Conservation (phyloP, 2,329 filamentous ascomycete genomes). For the Ceratocystiopsis sp. region DNA sequence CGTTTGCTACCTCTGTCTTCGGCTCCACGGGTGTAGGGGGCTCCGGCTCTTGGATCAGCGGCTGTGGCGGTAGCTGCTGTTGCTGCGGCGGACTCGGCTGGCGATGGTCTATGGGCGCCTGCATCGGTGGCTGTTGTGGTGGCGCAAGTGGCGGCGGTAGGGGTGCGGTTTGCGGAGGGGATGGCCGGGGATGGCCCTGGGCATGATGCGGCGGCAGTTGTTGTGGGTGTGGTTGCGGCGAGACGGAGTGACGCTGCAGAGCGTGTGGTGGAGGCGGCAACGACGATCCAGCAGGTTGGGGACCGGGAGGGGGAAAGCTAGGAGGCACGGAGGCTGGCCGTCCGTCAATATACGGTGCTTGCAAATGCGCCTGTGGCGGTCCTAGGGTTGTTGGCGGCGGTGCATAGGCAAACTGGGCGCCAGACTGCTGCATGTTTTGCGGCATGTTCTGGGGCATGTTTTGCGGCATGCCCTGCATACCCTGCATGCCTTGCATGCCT, state of each 20-base stretch:
- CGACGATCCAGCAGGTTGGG: slow-evolving; percentile 11
- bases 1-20: slow-evolving; percentile 1
- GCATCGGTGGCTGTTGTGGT: slow-evolving; percentile 23
- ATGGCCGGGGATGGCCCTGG: slow-evolving; percentile 32
- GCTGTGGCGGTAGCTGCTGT: slow-evolving; percentile 2
- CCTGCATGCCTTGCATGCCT: too few species aligned
- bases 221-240: slow-evolving; percentile 39
- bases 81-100: slow-evolving; percentile 10
- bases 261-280: slow-evolving; percentile 28
- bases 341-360: slow-evolving; percentile 53
- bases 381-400: slow-evolving; percentile 12
- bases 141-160: slow-evolving; percentile 21
- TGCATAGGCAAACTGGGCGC: slow-evolving; percentile 22
- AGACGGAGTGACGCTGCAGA: slow-evolving; percentile 34
- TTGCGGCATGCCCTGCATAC: too few species aligned
- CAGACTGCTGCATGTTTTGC: slow-evolving; percentile 4
- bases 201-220: slow-evolving; percentile 25
- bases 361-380: slow-evolving; percentile 31
- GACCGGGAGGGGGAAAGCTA: slow-evolving; percentile 40
- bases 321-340: slow-evolving; percentile 58
- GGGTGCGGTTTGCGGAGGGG: slow-evolving; percentile 22
- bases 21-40: slow-evolving; percentile 29
- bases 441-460: too few species aligned
- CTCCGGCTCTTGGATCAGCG: slow-evolving; percentile 26
- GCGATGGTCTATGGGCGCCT: too few species aligned